These are phyloP conservation scores for Microglena sp. DNA, from an alignment of 139 green algal species.

Conservation along the genomic window DNA sequence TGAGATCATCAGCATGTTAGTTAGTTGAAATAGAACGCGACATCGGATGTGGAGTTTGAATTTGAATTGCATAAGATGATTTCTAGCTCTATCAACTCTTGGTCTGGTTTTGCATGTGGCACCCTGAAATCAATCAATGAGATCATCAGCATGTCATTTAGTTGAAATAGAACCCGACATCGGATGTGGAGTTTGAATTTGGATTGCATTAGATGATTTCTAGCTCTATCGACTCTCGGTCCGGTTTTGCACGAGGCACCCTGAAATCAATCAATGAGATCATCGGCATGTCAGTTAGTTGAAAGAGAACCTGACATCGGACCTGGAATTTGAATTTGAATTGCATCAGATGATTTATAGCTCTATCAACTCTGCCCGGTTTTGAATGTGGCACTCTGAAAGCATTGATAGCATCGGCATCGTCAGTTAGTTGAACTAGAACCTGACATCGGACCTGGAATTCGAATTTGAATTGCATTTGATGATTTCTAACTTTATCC, in stretches of 20 bases:
- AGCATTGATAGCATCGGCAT: too few relatives aligned
- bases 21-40: not conserved
- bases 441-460: too few relatives aligned
- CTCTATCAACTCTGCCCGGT: too few relatives aligned
- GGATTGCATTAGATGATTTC: constrained; percentile 65
- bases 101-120: constrained; percentile 30
- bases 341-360: constrained; percentile 35
- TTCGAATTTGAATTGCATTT: too few relatives aligned
- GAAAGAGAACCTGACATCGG: not conserved
- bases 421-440: too few relatives aligned
- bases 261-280: not conserved
- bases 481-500: too few relatives aligned
- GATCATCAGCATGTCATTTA: not conserved
- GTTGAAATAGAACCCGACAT: not conserved
- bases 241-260: constrained; percentile 26
- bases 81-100: constrained; percentile 69
- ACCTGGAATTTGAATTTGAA: not conserved
- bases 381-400: too few relatives aligned
- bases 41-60: not conserved
- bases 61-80: constrained; percentile 52
- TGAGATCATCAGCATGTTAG: not conserved
- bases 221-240: constrained; percentile 59
- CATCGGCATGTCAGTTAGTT: not conserved
- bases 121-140: not conserved
- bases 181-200: not conserved